Evolutionary conservation across 2,329 filamentous ascomycete genomes (phyloP).

Genomic region (Ophiostoma australiae): DNA sequence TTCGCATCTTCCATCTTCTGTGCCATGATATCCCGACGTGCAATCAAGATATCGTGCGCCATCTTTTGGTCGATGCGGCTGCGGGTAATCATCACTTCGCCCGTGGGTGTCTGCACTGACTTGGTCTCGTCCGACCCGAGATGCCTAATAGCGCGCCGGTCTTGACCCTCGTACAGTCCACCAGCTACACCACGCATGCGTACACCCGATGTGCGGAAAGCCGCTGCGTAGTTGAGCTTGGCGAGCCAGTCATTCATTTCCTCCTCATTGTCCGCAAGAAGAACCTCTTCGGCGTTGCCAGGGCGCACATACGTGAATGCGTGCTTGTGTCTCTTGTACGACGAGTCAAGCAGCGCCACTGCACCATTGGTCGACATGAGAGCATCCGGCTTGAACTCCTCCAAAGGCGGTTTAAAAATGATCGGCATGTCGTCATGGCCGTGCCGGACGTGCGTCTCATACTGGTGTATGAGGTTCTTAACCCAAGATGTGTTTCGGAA

Average conservation of each 20-base stretch:
- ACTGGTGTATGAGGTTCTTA: conserved; percentile 82
- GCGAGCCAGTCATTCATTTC: conserved; percentile 97
- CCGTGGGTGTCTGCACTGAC: conserved; percentile 63
- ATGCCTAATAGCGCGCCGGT: conserved; percentile 64
- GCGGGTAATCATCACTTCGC: conserved; percentile 67
- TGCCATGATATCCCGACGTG: conserved; percentile 75
- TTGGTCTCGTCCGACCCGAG: conserved; percentile 57
- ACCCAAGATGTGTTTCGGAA: conserved; percentile 93
- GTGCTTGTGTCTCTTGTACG: conserved; percentile 93
- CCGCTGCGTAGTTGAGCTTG: conserved; percentile 92
- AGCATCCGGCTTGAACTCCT: conserved; percentile 89
- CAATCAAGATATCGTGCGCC: conserved; percentile 77
- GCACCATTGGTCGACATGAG: conserved; percentile 91
- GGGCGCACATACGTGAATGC: conserved; percentile 88
- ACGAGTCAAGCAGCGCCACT: conserved; percentile 78
- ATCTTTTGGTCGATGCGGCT: conserved; percentile 75
- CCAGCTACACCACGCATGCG: conserved; percentile 83
- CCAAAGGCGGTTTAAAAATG: conserved; percentile 82
- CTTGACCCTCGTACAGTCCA: conserved; percentile 78
- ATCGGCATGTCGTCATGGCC: conserved; percentile 71
- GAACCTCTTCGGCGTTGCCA: conserved; percentile 80
- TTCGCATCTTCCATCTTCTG: conserved; percentile 80
- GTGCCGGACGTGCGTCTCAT: conserved; percentile 74
- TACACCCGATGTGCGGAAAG: conserved; percentile 87
- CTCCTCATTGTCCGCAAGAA: conserved; percentile 81